Evolutionary conservation across 1,284 basidiomycete genomes (phyloP).

Genomic region (Puccinia novopanici): DNA sequence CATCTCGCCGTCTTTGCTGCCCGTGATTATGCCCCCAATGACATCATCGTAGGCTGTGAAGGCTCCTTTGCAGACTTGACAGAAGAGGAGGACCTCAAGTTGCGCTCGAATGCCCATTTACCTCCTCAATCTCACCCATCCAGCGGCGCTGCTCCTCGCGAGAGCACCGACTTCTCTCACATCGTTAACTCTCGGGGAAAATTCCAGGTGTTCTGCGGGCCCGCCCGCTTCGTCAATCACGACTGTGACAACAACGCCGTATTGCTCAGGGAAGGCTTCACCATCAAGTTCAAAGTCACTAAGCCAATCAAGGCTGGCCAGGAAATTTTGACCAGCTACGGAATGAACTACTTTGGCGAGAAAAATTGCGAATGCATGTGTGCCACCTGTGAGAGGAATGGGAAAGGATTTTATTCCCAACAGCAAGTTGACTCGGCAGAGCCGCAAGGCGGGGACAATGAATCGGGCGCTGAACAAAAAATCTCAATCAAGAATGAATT

Average conservation of each 20-base stretch:
- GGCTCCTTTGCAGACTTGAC: conserved; percentile 46
- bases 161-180: conserved; percentile 43
- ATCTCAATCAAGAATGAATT: conserved; percentile 11
- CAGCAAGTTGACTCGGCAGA: too few relatives aligned
- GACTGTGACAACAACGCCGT: conserved; percentile 43
- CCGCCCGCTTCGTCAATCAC: conserved; percentile 45
- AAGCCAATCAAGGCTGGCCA: conserved; percentile 55
- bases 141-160: neutral
- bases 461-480: neutral
- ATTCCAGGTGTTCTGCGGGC: conserved; percentile 48
- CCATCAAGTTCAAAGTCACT: conserved; percentile 53
- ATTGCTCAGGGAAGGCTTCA: conserved; percentile 41
- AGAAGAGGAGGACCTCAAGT: conserved; percentile 38
- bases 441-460: neutral
- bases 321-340: conserved; percentile 57
- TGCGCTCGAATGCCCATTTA: conserved; percentile 32
- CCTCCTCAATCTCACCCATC: neutral
- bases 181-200: conserved; percentile 45
- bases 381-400: conserved; percentile 28
- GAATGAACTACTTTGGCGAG: conserved; percentile 53
- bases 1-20: conserved; percentile 46
- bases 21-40: conserved; percentile 21
- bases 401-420: conserved; percentile 33
- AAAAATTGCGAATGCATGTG: conserved; percentile 47
- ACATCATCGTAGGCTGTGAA: conserved; percentile 44